Evolutionary conservation across 2,329 filamentous ascomycete species (phyloP), one percentile per base, ranked within the genome.

Genomic region (Cladophialophora chaetospira): DNA sequence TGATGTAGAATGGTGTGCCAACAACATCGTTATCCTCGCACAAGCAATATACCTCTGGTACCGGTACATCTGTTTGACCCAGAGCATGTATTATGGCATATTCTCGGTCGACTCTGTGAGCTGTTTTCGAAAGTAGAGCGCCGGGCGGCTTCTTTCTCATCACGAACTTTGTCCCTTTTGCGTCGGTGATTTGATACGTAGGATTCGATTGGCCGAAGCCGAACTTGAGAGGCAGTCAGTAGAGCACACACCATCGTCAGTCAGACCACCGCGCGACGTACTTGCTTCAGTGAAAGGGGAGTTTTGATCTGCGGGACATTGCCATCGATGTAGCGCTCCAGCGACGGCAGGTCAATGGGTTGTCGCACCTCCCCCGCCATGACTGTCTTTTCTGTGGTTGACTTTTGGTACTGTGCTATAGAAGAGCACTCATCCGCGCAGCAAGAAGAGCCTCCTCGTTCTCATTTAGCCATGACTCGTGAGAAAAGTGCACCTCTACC

Each of bases 111-210:
- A 99, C 93, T 72, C 93, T 89, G 78, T 99, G 94, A 8, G 94
- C 94, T 2, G 93, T 93, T 77, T 91, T 91, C 67, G 91, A 96
- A 47, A 97, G 82, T 35, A 99, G 86, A 76, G 88, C 86, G 63
- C 94, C 94, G n/a, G 94, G 93, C 0, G 94, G 94, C 77, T 97
- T 97, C 82, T 99, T 97, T 72, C 94, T 90, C 78, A 97, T 83
- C 29, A 99, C 94, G 75, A 87, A 96, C 70, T 86, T 85, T 65
- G 78, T 73, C 49, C 86, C 84, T 70, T 85, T 80, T 63, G 84
- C 79, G 50, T 86, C 86, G 13, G 86, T 96, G 69, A 97, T 81
- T 69, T 93, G 90, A 76, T 97, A 99, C 2, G 94, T 99, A 42
- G 94, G 94, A 72, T 97, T 99, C 57, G 91, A 96, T 76, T 97